Conservation (phyloP, 2,329 filamentous ascomycete species). For the Diaporthe velutina region DNA sequence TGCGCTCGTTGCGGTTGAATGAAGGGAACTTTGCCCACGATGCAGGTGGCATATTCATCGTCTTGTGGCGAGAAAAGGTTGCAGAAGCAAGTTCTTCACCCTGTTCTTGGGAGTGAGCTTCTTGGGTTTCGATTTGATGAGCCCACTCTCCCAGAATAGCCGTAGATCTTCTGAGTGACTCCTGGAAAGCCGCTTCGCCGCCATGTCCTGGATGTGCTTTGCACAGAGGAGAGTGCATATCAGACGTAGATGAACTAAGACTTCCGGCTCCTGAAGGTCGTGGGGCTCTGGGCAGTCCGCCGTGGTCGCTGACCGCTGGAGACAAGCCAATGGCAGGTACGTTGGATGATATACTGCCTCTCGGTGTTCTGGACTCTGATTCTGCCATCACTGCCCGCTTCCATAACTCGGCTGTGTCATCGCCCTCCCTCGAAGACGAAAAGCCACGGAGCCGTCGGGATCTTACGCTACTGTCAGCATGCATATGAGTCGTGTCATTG, state of each 20-base stretch:
- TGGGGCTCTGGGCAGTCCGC: not conserved
- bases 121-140: slow-evolving; percentile 14
- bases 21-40: slow-evolving; percentile 54
- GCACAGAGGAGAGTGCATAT: slow-evolving; percentile 28
- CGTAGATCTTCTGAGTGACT: slow-evolving; percentile 28
- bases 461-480: not conserved
- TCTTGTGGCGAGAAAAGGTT: not conserved
- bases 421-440: slow-evolving; percentile 37
- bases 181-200: slow-evolving; percentile 18
- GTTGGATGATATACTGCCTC: slow-evolving; percentile 32
- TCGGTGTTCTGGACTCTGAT: slow-evolving; percentile 32
- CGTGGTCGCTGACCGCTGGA: not conserved
- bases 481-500: not conserved
- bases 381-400: slow-evolving; percentile 40
- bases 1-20: slow-evolving; percentile 47
- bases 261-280: slow-evolving; percentile 22
- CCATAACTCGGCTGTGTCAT: slow-evolving; percentile 39
- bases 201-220: not conserved
- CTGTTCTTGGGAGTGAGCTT: slow-evolving; percentile 20
- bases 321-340: not conserved
- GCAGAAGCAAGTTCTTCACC: not conserved
- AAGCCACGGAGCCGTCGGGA: slow-evolving; percentile 33
- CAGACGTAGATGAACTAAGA: slow-evolving; percentile 13
- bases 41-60: slow-evolving; percentile 39
- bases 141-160: slow-evolving; percentile 30